Conservation (phyloP, 1,284 basidiomycete species). For the Trametes pubescens region DNA sequence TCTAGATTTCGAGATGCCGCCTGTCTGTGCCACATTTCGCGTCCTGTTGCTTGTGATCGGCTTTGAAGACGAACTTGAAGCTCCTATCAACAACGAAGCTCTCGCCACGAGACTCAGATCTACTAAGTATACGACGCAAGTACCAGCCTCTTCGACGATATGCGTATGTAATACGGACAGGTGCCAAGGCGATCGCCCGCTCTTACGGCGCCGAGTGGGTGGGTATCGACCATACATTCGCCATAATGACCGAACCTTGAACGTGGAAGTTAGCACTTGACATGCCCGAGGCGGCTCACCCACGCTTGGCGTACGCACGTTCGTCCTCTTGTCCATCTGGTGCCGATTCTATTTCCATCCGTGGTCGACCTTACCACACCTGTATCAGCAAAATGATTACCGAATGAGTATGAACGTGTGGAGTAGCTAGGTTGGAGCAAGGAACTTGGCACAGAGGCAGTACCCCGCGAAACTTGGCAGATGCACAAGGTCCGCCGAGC, state of each 20-base stretch:
- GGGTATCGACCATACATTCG: neutral
- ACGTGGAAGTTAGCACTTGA: neutral
- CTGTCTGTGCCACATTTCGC: no score
- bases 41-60: no score
- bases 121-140: no score
- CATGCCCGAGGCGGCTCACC: neutral
- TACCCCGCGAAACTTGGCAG: conserved; percentile 1
- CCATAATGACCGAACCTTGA: neutral
- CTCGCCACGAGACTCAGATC: no score
- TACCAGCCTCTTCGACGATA: no score
- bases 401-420: neutral
- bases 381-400: neutral
- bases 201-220: neutral
- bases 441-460: neutral
- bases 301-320: conserved; percentile 8
- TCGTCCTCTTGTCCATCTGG: neutral
- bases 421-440: neutral
- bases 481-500: conserved; percentile 1
- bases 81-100: no score
- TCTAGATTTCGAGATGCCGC: no score
- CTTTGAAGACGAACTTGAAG: no score
- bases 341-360: neutral
- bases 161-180: no score
- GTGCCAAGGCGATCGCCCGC: neutral
- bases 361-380: neutral